Evolutionary conservation across 768 basidiomycete genomes (phyloP).

Genomic region (Termitomyces sp.): DNA sequence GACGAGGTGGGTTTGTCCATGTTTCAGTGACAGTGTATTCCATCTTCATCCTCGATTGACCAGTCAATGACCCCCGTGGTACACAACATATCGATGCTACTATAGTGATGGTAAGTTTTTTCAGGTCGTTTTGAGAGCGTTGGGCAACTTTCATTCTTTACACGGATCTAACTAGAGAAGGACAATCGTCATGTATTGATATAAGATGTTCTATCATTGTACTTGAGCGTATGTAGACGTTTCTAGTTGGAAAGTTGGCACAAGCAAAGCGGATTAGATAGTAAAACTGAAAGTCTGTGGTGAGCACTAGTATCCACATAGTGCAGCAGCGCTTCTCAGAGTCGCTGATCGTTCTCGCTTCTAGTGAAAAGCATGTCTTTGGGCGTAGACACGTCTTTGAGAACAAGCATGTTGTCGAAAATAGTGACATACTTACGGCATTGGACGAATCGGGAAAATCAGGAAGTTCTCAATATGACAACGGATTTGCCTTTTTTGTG

Average conservation of each 20-base stretch:
- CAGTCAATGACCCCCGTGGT: not conserved
- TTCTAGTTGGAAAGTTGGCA: no score
- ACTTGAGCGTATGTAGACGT: not conserved
- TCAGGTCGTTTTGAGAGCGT: not conserved
- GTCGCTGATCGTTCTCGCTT: no score
- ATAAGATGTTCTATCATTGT: not conserved
- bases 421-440: no score
- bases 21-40: not conserved
- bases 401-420: not conserved
- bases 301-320: no score
- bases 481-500: not conserved
- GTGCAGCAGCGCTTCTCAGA: no score
- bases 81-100: not conserved
- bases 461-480: not conserved
- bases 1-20: slow-evolving; percentile 5
- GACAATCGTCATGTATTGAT: not conserved
- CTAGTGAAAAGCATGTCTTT: not conserved
- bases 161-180: not conserved
- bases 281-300: no score
- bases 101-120: not conserved
- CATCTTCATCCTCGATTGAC: not conserved
- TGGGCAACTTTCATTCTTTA: no score
- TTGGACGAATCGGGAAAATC: no score
- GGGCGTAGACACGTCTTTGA: no score
- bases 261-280: no score